Evolutionary conservation across 768 basidiomycete genomes (phyloP), one percentile per base, ranked within the genome.

Genomic region (Hypholoma fasciculare): DNA sequence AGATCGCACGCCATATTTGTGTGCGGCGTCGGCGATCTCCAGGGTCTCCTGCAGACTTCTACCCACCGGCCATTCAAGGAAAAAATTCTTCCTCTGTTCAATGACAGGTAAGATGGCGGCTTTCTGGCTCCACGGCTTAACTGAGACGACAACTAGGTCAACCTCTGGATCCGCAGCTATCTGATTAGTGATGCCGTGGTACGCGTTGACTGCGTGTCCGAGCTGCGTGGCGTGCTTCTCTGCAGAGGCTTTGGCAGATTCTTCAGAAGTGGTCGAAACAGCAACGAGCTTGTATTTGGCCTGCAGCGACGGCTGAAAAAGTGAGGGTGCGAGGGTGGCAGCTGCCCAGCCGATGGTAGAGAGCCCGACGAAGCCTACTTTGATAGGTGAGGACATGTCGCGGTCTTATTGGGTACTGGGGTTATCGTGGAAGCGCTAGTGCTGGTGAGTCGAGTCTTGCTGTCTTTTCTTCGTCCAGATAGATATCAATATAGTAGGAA

Each of bases 11-110:
- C 73, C 72, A 39, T 69, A 68, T 44, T 42, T 53, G 30, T 60
- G 66, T 0, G 72, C 77, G 1, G 65, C 64, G 17, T 70, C 65
- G 4, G 74, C 74, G 3, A 79, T 63, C 56, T 73, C 72, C 12
- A 42, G 23, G n/a, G 73, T 72, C 62, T 79, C 74, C 34, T 65
- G 52, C 11, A 72, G 40, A 8, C 51, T 64, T 23, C 46, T 62
- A 1, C 75, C 78, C 13, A 65, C 71, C 3, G 78, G 76, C 75
- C 76, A 79, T 60, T 79, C 77, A 7, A 77, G 54, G 52, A 76
- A 78, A 34, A 77, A 57, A 38, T 72, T 59, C 60, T 78, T 79
- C 20, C 73, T 73, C 27, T 72, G 71, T 20, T 68, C 71, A 43
- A 79, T 71, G 4, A 65, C 71, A 14, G 74, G 71, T 37, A 69